phyloP scores from a whole-genome alignment of 352 stramenopile genomes.

The Globisporangium megalacanthum region DNA sequence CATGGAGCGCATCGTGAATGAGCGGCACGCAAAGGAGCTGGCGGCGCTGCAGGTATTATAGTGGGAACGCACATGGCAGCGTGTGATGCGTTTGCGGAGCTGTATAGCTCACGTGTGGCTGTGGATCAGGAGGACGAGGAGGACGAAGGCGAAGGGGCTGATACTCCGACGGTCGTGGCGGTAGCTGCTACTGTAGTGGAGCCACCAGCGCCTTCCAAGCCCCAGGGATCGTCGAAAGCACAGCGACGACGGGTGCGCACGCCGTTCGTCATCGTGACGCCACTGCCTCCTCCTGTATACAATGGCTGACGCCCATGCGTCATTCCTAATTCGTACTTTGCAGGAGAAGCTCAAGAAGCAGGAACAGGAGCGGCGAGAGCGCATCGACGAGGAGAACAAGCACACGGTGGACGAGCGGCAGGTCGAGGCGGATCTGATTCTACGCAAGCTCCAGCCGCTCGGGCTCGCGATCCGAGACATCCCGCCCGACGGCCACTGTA shows the following conservation, averaged over 20 bases:
- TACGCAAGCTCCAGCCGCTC: constrained; percentile 42
- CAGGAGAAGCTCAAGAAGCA: constrained; percentile 72
- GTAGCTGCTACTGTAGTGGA: constrained; percentile 3
- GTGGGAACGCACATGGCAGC: not conserved
- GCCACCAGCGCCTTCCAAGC: constrained; percentile 13
- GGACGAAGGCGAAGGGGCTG: constrained; percentile 6
- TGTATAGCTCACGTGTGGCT: not conserved
- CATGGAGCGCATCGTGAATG: constrained; percentile 55
- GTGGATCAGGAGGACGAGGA: constrained; percentile 4
- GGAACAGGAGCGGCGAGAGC: constrained; percentile 62
- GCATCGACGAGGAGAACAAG: constrained; percentile 76
- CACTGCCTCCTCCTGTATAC: too few species aligned
- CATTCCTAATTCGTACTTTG: not conserved
- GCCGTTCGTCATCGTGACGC: not conserved
- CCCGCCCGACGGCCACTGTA: constrained; percentile 95
- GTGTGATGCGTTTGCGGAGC: too few species aligned
- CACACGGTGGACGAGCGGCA: constrained; percentile 76
- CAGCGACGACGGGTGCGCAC: constrained; percentile 53
- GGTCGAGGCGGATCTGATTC: constrained; percentile 74
- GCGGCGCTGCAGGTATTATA: constrained; percentile 23
- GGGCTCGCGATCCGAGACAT: constrained; percentile 90
- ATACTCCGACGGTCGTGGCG: not conserved
- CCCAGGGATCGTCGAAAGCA: constrained; percentile 51
- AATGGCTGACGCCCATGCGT: not conserved
- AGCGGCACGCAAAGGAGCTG: constrained; percentile 53